phyloP scores from a whole-genome alignment of 1,139 yeast genomes.

The Geotrichum phurueaensis region DNA sequence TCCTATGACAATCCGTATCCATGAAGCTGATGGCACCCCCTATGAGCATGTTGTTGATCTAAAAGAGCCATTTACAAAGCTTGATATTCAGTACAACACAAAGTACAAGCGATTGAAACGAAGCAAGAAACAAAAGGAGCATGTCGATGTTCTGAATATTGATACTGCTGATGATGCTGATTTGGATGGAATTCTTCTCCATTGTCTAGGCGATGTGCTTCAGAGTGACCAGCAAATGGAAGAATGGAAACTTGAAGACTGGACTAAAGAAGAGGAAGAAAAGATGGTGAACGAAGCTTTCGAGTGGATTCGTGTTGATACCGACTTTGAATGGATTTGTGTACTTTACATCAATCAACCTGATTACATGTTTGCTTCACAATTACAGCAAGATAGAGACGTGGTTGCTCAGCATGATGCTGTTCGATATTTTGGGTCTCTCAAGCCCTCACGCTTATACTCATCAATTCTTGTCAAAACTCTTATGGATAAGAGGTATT shows the following conservation, averaged over 20 bases:
- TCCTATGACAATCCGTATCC: conserved; percentile 94
- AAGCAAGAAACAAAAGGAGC: conserved; percentile 45
- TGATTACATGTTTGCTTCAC: conserved; percentile 92
- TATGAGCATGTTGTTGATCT: conserved; percentile 94
- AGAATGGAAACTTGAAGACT: conserved; percentile 71
- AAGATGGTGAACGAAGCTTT: conserved; percentile 73
- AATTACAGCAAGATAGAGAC: conserved; percentile 88
- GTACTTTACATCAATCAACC: conserved; percentile 77
- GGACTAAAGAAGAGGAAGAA: conserved; percentile 68
- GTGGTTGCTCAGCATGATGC: conserved; percentile 94
- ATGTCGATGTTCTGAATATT: conserved; percentile 25
- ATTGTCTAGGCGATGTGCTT: conserved; percentile 75
- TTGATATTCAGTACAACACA: conserved; percentile 92
- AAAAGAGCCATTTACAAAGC: conserved; percentile 74
- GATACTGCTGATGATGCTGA: conserved; percentile 30
- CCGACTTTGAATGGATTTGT: conserved; percentile 97
- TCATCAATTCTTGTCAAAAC: conserved; percentile 79
- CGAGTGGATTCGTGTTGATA: conserved; percentile 96
- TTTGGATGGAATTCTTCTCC: conserved; percentile 41
- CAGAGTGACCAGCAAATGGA: conserved; percentile 52
- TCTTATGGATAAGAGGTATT: conserved; percentile 75
- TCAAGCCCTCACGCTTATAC: conserved; percentile 57
- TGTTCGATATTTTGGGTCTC: conserved; percentile 59
- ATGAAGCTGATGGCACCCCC: conserved; percentile 99
- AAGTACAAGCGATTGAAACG: conserved; percentile 72